Evolutionary conservation across 331 rosid genomes (phyloP).

Genomic region (Prunus yedoensis): DNA sequence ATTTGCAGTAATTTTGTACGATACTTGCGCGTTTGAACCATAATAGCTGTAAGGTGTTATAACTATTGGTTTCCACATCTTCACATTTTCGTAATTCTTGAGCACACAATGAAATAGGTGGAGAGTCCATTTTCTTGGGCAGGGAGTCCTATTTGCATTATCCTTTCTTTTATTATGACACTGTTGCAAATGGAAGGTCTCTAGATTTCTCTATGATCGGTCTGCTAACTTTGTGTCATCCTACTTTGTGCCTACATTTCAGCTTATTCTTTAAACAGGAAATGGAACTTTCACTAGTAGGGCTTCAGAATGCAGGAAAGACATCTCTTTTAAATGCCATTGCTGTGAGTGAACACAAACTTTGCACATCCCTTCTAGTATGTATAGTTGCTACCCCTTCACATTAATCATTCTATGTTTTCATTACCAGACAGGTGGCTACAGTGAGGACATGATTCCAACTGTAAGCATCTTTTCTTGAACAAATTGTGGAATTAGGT

Average conservation of each 20-base stretch:
- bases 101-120: no score
- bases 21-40: neutral
- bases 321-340: conserved; percentile 88
- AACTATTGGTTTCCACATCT: neutral
- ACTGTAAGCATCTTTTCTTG: conserved; percentile 55
- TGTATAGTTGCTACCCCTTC: conserved; percentile 19
- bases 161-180: neutral
- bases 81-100: neutral
- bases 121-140: neutral
- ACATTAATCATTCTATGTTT: conserved; percentile 27
- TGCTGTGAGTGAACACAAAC: conserved; percentile 72
- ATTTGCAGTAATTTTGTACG: neutral
- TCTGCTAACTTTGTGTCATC: conserved; percentile 21
- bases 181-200: neutral
- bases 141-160: neutral
- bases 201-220: neutral
- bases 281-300: conserved; percentile 95
- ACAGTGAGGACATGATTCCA: conserved; percentile 98
- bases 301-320: conserved; percentile 98
- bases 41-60: neutral
- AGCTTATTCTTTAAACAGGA: conserved; percentile 93
- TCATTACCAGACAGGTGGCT: conserved; percentile 74
- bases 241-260: conserved; percentile 19
- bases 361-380: conserved; percentile 10
- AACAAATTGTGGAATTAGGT: neutral